phyloP scores from a whole-genome alignment of 345 rosid species.

The Hibiscus trionum region DNA sequence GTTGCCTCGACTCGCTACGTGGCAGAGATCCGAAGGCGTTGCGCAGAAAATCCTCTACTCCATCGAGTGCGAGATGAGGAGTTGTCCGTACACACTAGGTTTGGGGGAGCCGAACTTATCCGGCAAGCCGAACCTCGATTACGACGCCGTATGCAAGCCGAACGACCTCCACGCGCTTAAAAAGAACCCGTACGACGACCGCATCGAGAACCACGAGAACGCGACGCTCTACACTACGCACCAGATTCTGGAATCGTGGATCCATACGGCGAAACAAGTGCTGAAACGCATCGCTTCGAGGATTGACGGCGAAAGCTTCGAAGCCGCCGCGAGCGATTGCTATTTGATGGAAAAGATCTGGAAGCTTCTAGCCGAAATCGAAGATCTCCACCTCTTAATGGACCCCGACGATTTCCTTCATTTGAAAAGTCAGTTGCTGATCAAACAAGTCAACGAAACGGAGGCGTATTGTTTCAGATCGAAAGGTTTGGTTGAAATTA shows the following conservation, averaged over 20 bases:
- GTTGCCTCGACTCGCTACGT: slow-evolving; percentile 40
- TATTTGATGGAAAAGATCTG: slow-evolving; percentile 46
- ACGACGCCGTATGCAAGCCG: slow-evolving; percentile 76
- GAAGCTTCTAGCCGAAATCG: slow-evolving; percentile 63
- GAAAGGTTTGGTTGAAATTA: neutral
- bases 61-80: neutral
- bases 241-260: neutral
- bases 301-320: slow-evolving; percentile 35
- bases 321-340: slow-evolving; percentile 28
- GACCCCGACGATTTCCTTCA: slow-evolving; percentile 34
- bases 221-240: neutral
- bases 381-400: slow-evolving; percentile 47
- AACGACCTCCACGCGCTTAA: slow-evolving; percentile 45
- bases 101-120: slow-evolving; percentile 46
- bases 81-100: neutral
- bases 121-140: slow-evolving; percentile 64
- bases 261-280: slow-evolving; percentile 23
- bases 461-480: slow-evolving; percentile 57
- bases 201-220: slow-evolving; percentile 59
- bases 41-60: slow-evolving; percentile 1
- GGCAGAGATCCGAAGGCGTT: neutral
- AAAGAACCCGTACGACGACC: slow-evolving; percentile 40
- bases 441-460: slow-evolving; percentile 35
- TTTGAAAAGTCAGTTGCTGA: slow-evolving; percentile 50
- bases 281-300: slow-evolving; percentile 37